Percentiles rank a stretch among this genome's conserved stretches.
These are phyloP conservation scores for Solanum hybrid DNA, from an alignment of 305 asterid species.

Conservation along the genomic window DNA sequence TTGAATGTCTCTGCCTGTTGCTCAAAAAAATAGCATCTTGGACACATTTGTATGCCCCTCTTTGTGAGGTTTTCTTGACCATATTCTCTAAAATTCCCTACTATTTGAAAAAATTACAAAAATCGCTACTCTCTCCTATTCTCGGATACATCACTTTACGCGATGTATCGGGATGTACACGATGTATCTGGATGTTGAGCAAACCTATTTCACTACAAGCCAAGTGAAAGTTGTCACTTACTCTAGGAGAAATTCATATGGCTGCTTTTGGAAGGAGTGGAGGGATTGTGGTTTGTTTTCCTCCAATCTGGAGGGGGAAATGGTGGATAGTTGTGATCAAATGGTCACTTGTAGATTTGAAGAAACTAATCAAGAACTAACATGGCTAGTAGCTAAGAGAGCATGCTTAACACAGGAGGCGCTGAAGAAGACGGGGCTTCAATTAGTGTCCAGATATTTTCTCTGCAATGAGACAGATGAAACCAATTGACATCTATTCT, in stretches of 20 bases:
- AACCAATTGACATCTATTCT: not conserved
- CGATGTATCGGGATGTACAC: not conserved
- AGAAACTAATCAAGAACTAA: not conserved
- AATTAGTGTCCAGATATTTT: not conserved
- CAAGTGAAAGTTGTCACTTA: not conserved
- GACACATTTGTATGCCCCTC: not conserved
- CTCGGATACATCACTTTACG: not conserved
- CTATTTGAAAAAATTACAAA: not conserved
- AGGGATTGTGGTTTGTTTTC: not conserved
- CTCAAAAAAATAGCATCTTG: not conserved
- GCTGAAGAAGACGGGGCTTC: not conserved
- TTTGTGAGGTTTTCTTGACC: not conserved
- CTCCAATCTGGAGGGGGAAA: not conserved
- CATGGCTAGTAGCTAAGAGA: not conserved
- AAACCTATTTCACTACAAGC: not conserved
- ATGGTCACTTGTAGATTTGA: not conserved
- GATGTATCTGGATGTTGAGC: not conserved
- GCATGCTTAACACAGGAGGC: not conserved
- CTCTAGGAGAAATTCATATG: not conserved
- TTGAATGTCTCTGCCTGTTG: not conserved
- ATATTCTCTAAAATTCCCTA: not conserved
- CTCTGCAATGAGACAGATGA: not conserved
- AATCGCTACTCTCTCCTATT: not conserved
- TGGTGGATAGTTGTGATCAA: not conserved
- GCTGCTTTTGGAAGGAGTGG: not conserved